Conservation (phyloP, 2,329 filamentous ascomycete species). For the Aulographum hederae region DNA sequence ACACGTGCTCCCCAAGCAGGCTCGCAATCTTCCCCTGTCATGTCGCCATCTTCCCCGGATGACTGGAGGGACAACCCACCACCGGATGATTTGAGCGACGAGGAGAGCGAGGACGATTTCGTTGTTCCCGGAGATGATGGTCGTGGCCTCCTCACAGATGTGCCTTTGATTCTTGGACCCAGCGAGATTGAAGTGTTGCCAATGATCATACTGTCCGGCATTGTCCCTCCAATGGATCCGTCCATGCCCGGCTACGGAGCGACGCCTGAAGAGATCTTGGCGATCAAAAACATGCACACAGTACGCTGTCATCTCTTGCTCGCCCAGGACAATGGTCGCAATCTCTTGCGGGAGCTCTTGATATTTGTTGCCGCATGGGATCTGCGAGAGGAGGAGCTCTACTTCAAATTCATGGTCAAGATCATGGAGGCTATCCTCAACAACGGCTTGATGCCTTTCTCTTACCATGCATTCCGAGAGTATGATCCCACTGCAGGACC, state of each 20-base stretch:
- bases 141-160: slow-evolving; percentile 75
- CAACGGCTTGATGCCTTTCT: slow-evolving; percentile 75
- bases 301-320: slow-evolving; percentile 79
- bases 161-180: slow-evolving; percentile 83
- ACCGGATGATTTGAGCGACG: slow-evolving; percentile 27
- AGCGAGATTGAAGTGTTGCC: slow-evolving; percentile 91
- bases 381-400: slow-evolving; percentile 77
- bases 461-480: slow-evolving; percentile 80
- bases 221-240: slow-evolving; percentile 59
- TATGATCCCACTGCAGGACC: slow-evolving; percentile 11
- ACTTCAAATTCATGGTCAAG: slow-evolving; percentile 91
- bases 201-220: slow-evolving; percentile 93
- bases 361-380: slow-evolving; percentile 98
- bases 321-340: slow-evolving; percentile 77
- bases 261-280: slow-evolving; percentile 32
- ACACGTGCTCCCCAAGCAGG: slow-evolving; percentile 1
- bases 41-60: slow-evolving; percentile 9
- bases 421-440: slow-evolving; percentile 87
- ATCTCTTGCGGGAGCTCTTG: slow-evolving; percentile 72
- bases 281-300: slow-evolving; percentile 63
- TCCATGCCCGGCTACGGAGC: slow-evolving; percentile 36
- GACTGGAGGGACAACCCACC: too few species aligned
- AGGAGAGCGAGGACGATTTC: slow-evolving; percentile 60
- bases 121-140: slow-evolving; percentile 51
- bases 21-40: slow-evolving; percentile 4